phyloP scores from a whole-genome alignment of 2,329 filamentous ascomycete species.

The Neonectria faginata region DNA sequence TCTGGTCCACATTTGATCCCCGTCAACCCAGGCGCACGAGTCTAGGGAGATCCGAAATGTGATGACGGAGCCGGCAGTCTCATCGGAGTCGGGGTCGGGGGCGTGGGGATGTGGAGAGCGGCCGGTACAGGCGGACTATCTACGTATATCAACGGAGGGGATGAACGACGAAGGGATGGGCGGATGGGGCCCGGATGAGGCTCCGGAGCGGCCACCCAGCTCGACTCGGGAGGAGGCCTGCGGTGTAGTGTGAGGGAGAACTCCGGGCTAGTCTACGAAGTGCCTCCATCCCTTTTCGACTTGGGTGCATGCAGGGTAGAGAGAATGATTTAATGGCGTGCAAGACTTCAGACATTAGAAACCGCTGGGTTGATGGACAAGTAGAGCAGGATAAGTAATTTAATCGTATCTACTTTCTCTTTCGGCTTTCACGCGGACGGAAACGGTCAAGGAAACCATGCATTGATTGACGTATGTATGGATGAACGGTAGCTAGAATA shows the following conservation, averaged over 20 bases:
- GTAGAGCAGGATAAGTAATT: too few species aligned
- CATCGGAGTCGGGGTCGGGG: constrained; percentile 1
- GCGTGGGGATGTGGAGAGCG: constrained; percentile 13
- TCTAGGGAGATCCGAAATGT: constrained; percentile 31
- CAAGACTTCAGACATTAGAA: too few species aligned
- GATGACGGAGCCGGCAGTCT: constrained; percentile 33
- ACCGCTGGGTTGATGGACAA: too few species aligned
- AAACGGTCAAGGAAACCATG: too few species aligned
- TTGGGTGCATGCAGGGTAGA: too few species aligned
- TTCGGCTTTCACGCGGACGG: too few species aligned
- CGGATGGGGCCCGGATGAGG: neutral
- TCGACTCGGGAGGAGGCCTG: neutral
- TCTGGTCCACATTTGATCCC: constrained; percentile 39
- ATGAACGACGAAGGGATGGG: neutral
- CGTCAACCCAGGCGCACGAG: constrained; percentile 27
- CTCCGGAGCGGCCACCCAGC: neutral
- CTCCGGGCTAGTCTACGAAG: neutral
- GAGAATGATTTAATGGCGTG: too few species aligned
- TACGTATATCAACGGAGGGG: neutral
- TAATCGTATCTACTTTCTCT: too few species aligned
- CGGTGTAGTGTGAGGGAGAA: neutral
- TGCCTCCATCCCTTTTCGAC: too few species aligned
- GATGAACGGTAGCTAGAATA: too few species aligned
- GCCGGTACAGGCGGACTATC: constrained; percentile 9
- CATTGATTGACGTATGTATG: too few species aligned